Evolutionary conservation across 805 yeast species (phyloP), one percentile per base, ranked within the genome.

Genomic region (Wickerhamomyces pijperi): DNA sequence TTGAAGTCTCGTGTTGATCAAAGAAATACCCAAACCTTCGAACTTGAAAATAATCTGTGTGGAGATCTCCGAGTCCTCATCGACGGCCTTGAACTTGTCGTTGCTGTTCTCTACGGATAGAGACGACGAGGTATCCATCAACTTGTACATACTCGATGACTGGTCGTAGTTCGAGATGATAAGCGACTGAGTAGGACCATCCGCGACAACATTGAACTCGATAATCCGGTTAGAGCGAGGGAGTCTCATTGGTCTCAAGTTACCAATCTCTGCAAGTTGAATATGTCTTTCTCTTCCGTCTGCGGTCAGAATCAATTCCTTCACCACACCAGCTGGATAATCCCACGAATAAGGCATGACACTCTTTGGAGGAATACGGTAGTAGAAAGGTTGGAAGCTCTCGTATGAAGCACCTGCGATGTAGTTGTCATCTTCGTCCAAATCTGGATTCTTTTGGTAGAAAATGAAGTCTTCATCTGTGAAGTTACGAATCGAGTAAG

Each of bases 271-370:
- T 0, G 95, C 92, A 38, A 92, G 60, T 51, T 86, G 94, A 17
- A 94, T 70, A 36, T 76, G 74, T 42, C 97, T 68, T 53, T 82
- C 88, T 21, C 79, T 67, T 1, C 83, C 82, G 36, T 79, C 80
- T 11, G 82, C 68, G 42, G 87, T 67, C 28, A 92, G 58, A 3
- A 86, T 69, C 25, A 92, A 60, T 52, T 88, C 96, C 56, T 87
- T 88, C 35, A 80, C 72, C 9, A 74, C 63, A 0, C 95, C 97
- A 38, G 94, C 86, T 1, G 98, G 98, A 60, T 74, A 92, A 56
- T 92, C 98, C 88, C 96, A 92, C 0, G 98, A 85, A 57, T 92
- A 92, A 0, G 97, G 96, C 97, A 92, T 92, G 2, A 86, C 94
- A 60, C 95, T 83, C 51, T 76, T 76, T 1, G 94, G 77, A 0